These are phyloP conservation scores for Chaetothyriales sp. DNA, from an alignment of 2,329 filamentous ascomycete genomes.

Conservation along the genomic window DNA sequence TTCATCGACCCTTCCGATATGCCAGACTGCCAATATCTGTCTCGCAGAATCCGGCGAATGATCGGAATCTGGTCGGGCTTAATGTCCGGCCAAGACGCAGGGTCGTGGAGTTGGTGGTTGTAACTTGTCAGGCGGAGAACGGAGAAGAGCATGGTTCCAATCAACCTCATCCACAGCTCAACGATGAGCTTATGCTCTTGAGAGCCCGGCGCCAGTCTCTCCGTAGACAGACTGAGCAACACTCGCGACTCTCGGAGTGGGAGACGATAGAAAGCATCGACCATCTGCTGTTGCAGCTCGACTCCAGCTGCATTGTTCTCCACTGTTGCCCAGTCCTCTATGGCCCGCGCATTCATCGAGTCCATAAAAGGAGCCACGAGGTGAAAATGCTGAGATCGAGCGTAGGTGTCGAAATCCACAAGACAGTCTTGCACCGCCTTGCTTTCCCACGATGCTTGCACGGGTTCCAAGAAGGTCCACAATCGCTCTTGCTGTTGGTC, in stretches of 20 bases:
- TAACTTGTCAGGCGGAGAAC: conserved; percentile 72
- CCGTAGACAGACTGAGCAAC: conserved; percentile 81
- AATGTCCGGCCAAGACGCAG: conserved; percentile 64
- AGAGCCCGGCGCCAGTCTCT: conserved; percentile 64
- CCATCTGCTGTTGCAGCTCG: conserved; percentile 61
- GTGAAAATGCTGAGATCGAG: conserved; percentile 60
- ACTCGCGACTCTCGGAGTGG: conserved; percentile 80
- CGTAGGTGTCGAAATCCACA: conserved; percentile 65
- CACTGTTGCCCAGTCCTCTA: conserved; percentile 69
- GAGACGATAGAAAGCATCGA: conserved; percentile 50
- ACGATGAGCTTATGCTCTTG: conserved; percentile 60
- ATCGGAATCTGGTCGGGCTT: conserved; percentile 61
- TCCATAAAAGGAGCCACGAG: conserved; percentile 68
- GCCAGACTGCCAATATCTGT: conserved; percentile 95
- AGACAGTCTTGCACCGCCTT: conserved; percentile 52
- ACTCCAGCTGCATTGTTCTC: conserved; percentile 66
- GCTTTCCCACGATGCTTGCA: conserved; percentile 66
- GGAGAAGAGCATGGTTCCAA: conserved; percentile 70
- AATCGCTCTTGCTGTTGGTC: conserved; percentile 57
- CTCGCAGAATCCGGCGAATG: conserved; percentile 70
- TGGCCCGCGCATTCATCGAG: conserved; percentile 54
- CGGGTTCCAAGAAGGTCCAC: conserved; percentile 62
- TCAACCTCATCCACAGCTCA: conserved; percentile 68
- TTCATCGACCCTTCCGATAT: conserved; percentile 93
- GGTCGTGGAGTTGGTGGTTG: conserved; percentile 82